Evolutionary conservation across 1,284 basidiomycete species (phyloP), one percentile per base, ranked within the genome.

Genomic region (Inonotus obliquus): DNA sequence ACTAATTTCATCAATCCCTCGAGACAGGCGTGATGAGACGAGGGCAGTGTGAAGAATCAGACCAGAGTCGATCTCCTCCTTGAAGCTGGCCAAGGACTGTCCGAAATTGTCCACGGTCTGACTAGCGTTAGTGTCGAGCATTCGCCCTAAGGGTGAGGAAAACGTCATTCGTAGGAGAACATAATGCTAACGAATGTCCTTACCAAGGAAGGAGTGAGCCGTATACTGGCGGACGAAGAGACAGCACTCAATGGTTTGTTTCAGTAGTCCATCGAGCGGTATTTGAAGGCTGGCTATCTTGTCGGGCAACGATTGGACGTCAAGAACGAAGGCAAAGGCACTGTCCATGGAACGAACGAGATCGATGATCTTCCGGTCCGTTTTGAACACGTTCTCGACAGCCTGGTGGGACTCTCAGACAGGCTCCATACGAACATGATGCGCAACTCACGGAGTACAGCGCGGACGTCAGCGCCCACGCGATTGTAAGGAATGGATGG

Each of bases 161-260:
- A 11, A 29, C 14, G 11, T 27, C 11, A n/a, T 39, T 2, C 13
- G 37, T n/a, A n/a, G n/a, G n/a, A n/a, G 27, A 11, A 13, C 10
- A 19, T 13, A 17, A n/a, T n/a, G 45, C 55, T 25, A 9, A 57
- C 55, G 7, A 29, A 39, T 14, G n/a, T 47, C 45, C 2, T n/a
- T 13, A 17, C 29, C 23, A 10, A 11, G 14, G 10, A n/a, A n/a
- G n/a, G n/a, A n/a, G n/a, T n/a, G 41, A n/a, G 7, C 23, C 10
- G 39, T 47, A 19, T 47, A 57, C 3, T 57, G 29, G 23, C 39
- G 55, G 17, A 57, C 21, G 35, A 57, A 57, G 14, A 23, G 7
- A 32, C 41, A 45, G 25, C 55, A 57, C 25, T 57, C 55, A 25
- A 17, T 57, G 7, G 37, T 29, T 29, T 57, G 55, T n/a, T 47